Evolutionary conservation across 768 basidiomycete species (phyloP), one percentile per base, ranked within the genome.

Genomic region (Phaeotremella fagi): DNA sequence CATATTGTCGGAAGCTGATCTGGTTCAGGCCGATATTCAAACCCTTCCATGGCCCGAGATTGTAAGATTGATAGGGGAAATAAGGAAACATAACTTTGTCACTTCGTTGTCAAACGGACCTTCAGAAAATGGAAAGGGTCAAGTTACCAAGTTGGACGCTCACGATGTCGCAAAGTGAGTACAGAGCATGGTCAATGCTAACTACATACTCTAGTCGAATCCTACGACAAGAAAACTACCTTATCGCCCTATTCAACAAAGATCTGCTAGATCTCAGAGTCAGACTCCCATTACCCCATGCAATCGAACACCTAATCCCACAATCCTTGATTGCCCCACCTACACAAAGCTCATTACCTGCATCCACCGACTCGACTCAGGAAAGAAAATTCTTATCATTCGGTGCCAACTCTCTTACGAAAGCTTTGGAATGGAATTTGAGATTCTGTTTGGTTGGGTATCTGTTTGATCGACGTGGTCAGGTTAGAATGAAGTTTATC

Each of bases 191-290:
- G 25, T 45, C 36, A 26, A 16, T 44, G 29, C 50, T 50, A 24
- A 60, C 45, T 23, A 16, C 14, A 12, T n/a, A 27, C 14, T 42
- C 23, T 45, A 75, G 73, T 71, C 86, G 95, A 47, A 97, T 99
- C 65, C 82, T 99, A 83, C 82, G 95, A 27, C 90, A 97, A 72
- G 95, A 98, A 71, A 99, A 99, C 75, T 99, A 98, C 71, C 81
- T 99, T 46, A 95, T 98, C 54, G 91, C 95, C 0, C 75, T 99
- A 18, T 95, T 99, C 75, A 99, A 98, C 77, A 98, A 97, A 72
- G 90, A 95, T 59, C 75, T 98, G 3, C 79, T 99, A 47, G 88
- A 99, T 75, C 79, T 98, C 20, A 83, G 84, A 7, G 81, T 90
- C 1, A 89, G 95, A 2, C 67, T 91, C 24, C 92, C 90, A 1